Conservation (phyloP, 371 early-diverging fungal genomes). For the Catenaria anguillulae region DNA sequence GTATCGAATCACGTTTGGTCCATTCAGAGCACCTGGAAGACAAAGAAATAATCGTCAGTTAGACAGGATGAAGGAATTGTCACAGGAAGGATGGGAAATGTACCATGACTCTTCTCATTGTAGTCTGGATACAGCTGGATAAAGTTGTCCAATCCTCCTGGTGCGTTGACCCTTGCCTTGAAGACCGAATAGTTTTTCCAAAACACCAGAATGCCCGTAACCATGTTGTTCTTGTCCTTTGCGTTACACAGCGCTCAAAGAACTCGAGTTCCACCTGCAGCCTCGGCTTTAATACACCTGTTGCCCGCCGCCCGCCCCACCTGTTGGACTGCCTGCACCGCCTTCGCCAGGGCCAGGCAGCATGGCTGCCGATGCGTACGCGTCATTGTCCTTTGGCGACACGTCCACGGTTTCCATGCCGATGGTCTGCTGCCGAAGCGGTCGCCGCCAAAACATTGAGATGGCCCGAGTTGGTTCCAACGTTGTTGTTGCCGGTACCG, state of each 20-base stretch:
- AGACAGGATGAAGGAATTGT: too few species aligned
- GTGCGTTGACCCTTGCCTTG: conserved; percentile 1
- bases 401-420: too few species aligned
- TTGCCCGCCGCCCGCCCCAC: neutral
- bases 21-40: neutral
- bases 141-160: neutral
- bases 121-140: neutral
- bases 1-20: conserved; percentile 2
- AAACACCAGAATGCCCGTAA: conserved; percentile 2
- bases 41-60: neutral
- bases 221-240: conserved; percentile 2
- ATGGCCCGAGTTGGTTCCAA: neutral
- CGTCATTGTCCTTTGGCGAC: neutral
- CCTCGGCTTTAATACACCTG: neutral
- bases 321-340: neutral
- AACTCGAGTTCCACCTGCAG: conserved; percentile 3
- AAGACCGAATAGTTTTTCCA: conserved; percentile 5
- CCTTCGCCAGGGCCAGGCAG: neutral
- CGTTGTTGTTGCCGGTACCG: neutral
- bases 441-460: neutral
- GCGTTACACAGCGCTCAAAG: conserved; percentile 2
- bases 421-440: neutral
- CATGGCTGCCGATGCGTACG: neutral
- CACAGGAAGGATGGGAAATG: too few species aligned
- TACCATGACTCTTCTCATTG: neutral